Percentiles rank a stretch among this genome's conserved stretches.
These are phyloP conservation scores for Cercospora citrullina DNA, from an alignment of 2,329 filamentous ascomycete genomes.

Conservation along the genomic window DNA sequence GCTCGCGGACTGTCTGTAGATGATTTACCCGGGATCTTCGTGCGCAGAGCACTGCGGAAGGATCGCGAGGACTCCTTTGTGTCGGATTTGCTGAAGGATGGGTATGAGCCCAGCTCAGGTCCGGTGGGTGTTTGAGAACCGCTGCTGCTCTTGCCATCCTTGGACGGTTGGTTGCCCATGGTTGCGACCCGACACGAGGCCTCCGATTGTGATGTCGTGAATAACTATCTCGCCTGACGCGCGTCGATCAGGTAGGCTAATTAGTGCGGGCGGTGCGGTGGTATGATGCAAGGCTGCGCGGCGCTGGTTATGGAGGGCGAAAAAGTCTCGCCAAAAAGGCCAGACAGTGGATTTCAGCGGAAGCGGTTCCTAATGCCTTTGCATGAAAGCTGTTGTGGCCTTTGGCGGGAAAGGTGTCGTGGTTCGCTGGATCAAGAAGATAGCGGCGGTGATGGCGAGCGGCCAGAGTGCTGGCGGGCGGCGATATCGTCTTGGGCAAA, in stretches of 20 bases:
- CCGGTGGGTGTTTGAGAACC: conserved; percentile 49
- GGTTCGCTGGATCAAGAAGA: conserved; percentile 10
- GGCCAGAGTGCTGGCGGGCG: conserved; percentile 13
- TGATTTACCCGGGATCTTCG: conserved; percentile 77
- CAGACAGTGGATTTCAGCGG: conserved; percentile 48
- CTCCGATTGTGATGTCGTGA: not conserved
- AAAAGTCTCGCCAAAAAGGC: conserved; percentile 49
- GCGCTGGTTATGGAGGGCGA: conserved; percentile 46
- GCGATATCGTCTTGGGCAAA: conserved; percentile 3
- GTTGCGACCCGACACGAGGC: not conserved
- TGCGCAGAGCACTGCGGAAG: conserved; percentile 75
- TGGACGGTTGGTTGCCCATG: conserved; percentile 76
- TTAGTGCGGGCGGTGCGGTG: not conserved
- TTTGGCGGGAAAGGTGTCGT: conserved; percentile 13
- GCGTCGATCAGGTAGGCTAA: not conserved
- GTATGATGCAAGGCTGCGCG: not conserved
- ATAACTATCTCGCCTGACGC: not conserved
- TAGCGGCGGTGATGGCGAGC: conserved; percentile 8
- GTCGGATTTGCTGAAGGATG: conserved; percentile 87
- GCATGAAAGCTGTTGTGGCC: conserved; percentile 34
- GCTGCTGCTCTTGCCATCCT: conserved; percentile 46
- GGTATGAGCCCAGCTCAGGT: conserved; percentile 76
- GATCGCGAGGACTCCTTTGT: conserved; percentile 91
- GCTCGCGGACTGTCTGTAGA: conserved; percentile 75
- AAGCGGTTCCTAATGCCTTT: conserved; percentile 31